Base-by-base conservation (phyloP, 2,329 filamentous ascomycete species). In the Eutypella sp. region DNA sequence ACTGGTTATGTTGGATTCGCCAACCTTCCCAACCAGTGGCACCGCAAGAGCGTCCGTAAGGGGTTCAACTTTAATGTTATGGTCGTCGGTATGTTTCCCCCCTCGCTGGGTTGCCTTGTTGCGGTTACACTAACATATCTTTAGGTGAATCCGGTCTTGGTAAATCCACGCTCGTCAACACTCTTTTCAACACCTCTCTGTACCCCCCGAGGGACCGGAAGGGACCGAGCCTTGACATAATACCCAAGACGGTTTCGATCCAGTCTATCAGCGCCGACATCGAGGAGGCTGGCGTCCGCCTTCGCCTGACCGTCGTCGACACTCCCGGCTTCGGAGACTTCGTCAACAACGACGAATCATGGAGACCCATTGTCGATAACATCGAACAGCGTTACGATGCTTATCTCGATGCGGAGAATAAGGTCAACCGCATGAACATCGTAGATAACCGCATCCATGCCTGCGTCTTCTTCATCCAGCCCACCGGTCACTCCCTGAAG, bases 1-100 rank as follows among this genome's bases (percentile, higher is more conserved):
- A 97, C 93, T 42, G 93, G 93, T 65, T 99, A 97, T 63, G 93
- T 99, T 63, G 93, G 93, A 57, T 99, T 99, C 66, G 93, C 93
- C 70, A 99, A 99, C 70, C 74, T 99, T 67, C 93, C 93, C 55
- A 99, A 99, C 76, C 93, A 99, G 75, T 99, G 93, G 93, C 93
- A 99, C 79, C 92, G 93, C 72, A 99, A 99, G 86, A 96, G 91
- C 82, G 93, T 99, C 64, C 89, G 93, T 67, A 99, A 99, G 75
- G 93, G 93, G 52, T 99, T 99, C 82, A 99, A 97, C 82, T 99
- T 99, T 81, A 99, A 99, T 68, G 93, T 99, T 59, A 99, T 99
- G 93, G 93, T 99, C 72, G 93, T 99, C 73, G 93, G 93, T 97
- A 79, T 66, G 91, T 51, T 33, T 4, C 11, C 2, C 25, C 7